Base-by-base conservation (phyloP, 495 filamentous ascomycete species). In the Lepidopterella palustris region DNA sequence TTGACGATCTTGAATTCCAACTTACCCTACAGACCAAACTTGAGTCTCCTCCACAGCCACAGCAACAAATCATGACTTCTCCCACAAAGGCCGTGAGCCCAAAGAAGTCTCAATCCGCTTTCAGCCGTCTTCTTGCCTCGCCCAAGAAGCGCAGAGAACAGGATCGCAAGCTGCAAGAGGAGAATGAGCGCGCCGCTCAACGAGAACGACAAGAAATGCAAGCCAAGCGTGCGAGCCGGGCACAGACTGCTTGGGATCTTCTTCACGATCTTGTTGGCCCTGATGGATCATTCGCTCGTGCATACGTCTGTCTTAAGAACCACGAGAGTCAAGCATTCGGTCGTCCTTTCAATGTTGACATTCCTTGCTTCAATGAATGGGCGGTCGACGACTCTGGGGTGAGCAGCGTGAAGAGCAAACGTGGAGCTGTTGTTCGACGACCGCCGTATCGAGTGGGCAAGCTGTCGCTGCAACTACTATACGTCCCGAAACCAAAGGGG, bases 291-390 rank as follows among this genome's bases (percentile, higher is more conserved):
- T 98, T 98, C 70, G 93, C 84, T 50, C 86, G 95, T 49, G 85
- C 93, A 9, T 97, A 97, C 63, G 84, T 97, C 10, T 88, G 88
- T 60, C 82, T 98, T 42, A 93, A 90, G 73, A 89, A 96, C 67
- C 90, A 97, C 69, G 93, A 97, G 70, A 71, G 84, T 20, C 78
- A 82, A 39, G 90, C 90, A 58, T 97, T 86, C 66, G 93, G 93
- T 18, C 84, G 91, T 35, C 88, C 89, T 21, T 87, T 93, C 62
- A 86, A 82, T 53, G 89, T 90, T 40, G 91, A 96, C 62, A 81
- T 97, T 50, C 86, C 90, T 18, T 90, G 89, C 70, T 98, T 95
- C 77, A 98, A 98, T 68, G 95, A 98, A 74, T 98, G 93, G 93
- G 95, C 93, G 10, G 83, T 86, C 15, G 93, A 98, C 65, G 87